Evolutionary conservation across 768 basidiomycete genomes (phyloP).

Genomic region (Calocybe gangraenosa): DNA sequence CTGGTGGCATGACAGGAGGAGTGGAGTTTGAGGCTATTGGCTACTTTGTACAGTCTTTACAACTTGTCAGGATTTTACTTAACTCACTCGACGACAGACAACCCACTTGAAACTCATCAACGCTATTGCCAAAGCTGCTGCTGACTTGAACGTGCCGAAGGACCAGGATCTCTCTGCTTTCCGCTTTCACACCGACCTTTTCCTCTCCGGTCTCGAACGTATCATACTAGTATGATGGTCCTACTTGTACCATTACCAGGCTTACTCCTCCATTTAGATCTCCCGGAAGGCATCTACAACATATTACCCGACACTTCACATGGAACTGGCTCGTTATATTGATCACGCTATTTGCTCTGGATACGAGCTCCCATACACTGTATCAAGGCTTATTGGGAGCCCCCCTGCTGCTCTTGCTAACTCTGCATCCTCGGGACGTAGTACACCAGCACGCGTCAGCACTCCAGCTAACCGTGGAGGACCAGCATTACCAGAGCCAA

Average conservation of each 20-base stretch:
- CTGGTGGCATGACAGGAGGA: slow-evolving; percentile 97
- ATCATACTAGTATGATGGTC: slow-evolving; percentile 84
- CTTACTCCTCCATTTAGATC: slow-evolving; percentile 46
- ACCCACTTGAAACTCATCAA: slow-evolving; percentile 87
- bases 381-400: slow-evolving; percentile 73
- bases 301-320: slow-evolving; percentile 92
- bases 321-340: slow-evolving; percentile 90
- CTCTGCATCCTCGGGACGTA: slow-evolving; percentile 20
- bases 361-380: slow-evolving; percentile 77
- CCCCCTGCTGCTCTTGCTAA: slow-evolving; percentile 67
- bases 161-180: slow-evolving; percentile 75
- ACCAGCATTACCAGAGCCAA: slow-evolving; percentile 38
- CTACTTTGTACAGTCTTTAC: slow-evolving; percentile 61
- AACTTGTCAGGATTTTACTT: too few species aligned
- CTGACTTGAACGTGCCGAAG: slow-evolving; percentile 59
- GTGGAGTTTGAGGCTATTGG: slow-evolving; percentile 98
- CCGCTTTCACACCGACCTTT: slow-evolving; percentile 81
- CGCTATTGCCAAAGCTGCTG: slow-evolving; percentile 61
- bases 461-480: slow-evolving; percentile 24
- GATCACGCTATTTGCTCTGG: slow-evolving; percentile 58
- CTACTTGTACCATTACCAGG: slow-evolving; percentile 20
- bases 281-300: slow-evolving; percentile 91
- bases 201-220: slow-evolving; percentile 88
- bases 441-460: slow-evolving; percentile 19
- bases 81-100: slow-evolving; percentile 46